These are phyloP conservation scores for Penicillium sp. DNA, from an alignment of 2,329 filamentous ascomycete genomes.

Conservation along the genomic window DNA sequence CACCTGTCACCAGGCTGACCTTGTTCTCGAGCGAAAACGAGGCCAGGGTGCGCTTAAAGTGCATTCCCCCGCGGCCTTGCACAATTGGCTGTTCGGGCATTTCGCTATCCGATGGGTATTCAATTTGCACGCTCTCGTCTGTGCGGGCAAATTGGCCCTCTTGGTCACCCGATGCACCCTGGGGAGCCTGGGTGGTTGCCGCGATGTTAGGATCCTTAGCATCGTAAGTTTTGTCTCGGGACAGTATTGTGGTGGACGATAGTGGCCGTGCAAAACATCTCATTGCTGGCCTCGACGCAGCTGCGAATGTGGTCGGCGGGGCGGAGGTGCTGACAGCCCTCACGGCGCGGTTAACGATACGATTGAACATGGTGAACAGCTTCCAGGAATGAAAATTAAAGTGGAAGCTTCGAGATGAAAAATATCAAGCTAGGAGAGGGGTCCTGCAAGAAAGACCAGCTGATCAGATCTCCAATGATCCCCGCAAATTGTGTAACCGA, in stretches of 20 bases:
- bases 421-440: neutral
- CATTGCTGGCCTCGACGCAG: neutral
- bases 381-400: neutral
- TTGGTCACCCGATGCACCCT: slow-evolving; percentile 39
- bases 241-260: slow-evolving; percentile 29
- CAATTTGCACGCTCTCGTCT: slow-evolving; percentile 72
- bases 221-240: slow-evolving; percentile 28
- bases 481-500: neutral
- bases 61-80: slow-evolving; percentile 72
- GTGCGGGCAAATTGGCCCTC: slow-evolving; percentile 76
- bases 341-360: neutral
- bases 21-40: slow-evolving; percentile 83
- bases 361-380: neutral
- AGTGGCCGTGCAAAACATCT: slow-evolving; percentile 25
- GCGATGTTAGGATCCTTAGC: slow-evolving; percentile 27
- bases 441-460: neutral
- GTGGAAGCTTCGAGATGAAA: neutral
- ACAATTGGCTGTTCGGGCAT: slow-evolving; percentile 71
- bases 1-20: slow-evolving; percentile 84
- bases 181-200: slow-evolving; percentile 33
- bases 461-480: neutral
- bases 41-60: slow-evolving; percentile 81
- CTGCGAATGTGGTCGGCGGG: neutral
- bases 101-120: slow-evolving; percentile 73
- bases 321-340: neutral